Base-by-base conservation (phyloP, 1,139 yeast species). In the Zygotorulaspora mrakii region DNA sequence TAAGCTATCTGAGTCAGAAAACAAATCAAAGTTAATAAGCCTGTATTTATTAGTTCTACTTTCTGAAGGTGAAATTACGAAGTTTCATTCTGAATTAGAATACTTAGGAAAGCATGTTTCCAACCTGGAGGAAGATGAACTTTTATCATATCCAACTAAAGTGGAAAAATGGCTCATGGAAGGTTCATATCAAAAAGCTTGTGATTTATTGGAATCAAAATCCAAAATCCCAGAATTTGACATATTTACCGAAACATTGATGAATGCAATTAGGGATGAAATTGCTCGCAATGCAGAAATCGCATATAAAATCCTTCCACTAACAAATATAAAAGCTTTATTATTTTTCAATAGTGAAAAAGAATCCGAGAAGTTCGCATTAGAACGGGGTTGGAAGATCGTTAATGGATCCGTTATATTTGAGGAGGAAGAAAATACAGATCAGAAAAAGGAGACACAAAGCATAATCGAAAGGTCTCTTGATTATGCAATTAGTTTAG, bases 81-180 rank as follows among this genome's bases (percentile, higher is more conserved):
- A 79, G 61, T 91, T 91, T 67, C 96, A 91, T 65, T 80, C 88
- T 24, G 96, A 87, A 62, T 69, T 91, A 49, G 97, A 91, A 62
- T 71, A 72, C 46, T 73, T 89, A 52, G 76, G 73, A 53, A 74
- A 74, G 55, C 61, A 67, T 27, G 67, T 75, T 37, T 81, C 77
- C 54, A 70, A 76, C 43, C 71, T 78, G 33, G 86, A 79, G 49
- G 66, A 67, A 26, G 85, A 80, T 53, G 64, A 66, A 43, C 77
- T 69, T 61, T 70, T 91, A 52, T 76, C 78, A 40, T 88, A 88
- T 62, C 97, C 98, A 18, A 80, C 91, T 43, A 78, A 80, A 53
- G 77, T 91, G 52, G 98, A 91, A 63, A 82, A 87, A 53, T 86
- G 94, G 80, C 76, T 91, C 52, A 88, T 91, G 85, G 98, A 91